Conservation (phyloP, 2,329 filamentous ascomycete species). For the Aureobasidium sp. region DNA sequence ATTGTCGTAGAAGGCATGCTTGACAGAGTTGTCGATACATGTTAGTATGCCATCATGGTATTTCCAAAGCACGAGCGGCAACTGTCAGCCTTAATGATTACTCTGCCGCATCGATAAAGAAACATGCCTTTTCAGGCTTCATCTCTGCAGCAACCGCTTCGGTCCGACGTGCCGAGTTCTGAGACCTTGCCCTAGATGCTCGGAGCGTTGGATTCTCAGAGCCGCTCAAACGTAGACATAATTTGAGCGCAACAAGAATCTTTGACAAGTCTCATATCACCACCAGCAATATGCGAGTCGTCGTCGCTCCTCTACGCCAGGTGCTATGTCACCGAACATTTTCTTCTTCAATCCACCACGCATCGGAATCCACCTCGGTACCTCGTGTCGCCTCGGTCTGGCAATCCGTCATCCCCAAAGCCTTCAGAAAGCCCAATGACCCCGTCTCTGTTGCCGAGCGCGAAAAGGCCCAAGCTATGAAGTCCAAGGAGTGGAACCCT, state of each 20-base stretch:
- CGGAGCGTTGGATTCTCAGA: conserved; percentile 15
- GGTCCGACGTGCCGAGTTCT: not conserved
- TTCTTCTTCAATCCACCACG: not conserved
- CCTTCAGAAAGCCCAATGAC: conserved; percentile 31
- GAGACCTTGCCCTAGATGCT: not conserved
- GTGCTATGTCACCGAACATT: not conserved
- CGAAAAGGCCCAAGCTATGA: conserved; percentile 22
- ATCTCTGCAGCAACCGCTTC: conserved; percentile 19
- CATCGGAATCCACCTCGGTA: conserved; percentile 21
- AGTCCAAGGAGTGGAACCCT: conserved; percentile 55
- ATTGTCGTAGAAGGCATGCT: conserved; percentile 11
- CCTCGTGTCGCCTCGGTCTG: conserved; percentile 41
- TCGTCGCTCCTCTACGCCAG: conserved; percentile 8
- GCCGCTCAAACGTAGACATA: not conserved
- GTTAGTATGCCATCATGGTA: conserved; percentile 14
- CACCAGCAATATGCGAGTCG: not conserved
- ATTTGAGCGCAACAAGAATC: conserved; percentile 1
- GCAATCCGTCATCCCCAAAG: conserved; percentile 38
- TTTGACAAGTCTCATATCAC: not conserved
- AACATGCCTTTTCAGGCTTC: conserved; percentile 9
- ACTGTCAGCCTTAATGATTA: conserved; percentile 9
- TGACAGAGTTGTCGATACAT: conserved; percentile 1
- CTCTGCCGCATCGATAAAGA: not conserved
- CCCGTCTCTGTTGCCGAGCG: conserved; percentile 27
- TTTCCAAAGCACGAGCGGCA: not conserved